Base-by-base conservation (phyloP, 1,284 basidiomycete species). In the Sporisorium reilianum region DNA sequence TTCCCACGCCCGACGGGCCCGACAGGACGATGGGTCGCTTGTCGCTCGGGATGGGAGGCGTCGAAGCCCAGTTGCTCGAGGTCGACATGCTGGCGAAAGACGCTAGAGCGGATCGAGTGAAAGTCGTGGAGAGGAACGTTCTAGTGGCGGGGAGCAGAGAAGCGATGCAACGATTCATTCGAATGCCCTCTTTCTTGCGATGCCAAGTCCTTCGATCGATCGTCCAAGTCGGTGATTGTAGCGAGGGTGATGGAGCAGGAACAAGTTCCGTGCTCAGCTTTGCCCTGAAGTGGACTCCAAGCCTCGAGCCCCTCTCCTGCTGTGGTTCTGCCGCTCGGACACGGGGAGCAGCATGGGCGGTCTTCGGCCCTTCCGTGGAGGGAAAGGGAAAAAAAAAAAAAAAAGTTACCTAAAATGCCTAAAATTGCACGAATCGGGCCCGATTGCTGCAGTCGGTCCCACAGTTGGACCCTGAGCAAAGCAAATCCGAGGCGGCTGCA, bases 1-100 rank as follows among this genome's bases (percentile, higher is more conserved):
- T 99, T 58, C 96, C 96, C 2, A 95, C 93, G 23, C 96, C 96
- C 1, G 93, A 95, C 0, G 92, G 92, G 0, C 92, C 92, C 69
- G 90, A 93, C 52, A 93, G 87, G 44, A 93, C 90, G 58, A 93
- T 88, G 10, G 92, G 92, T 26, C 80, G 75, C 53, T 71, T 75
- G 52, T 75, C 67, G 2, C 28, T 38, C 0, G 67, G 67, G 5
- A 75, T 71, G 20, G 64, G 56, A 26, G 73, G 73, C 7, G 67
- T 75, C 2, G 67, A 71, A 1, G 73, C 67, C 71, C 71, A 74
- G 52, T 49, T 61, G 18, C 44, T 64, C 12, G 64, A 53, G 5
- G 69, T 56, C 42, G 69, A 65, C 68, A 71, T 71, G 25, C 28
- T 61, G 14, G 55, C 58, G 22, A 52, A 38, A 12, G 54, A 51